Base-by-base conservation (phyloP, 2,329 filamentous ascomycete species). In the Ascochyta koolunga region DNA sequence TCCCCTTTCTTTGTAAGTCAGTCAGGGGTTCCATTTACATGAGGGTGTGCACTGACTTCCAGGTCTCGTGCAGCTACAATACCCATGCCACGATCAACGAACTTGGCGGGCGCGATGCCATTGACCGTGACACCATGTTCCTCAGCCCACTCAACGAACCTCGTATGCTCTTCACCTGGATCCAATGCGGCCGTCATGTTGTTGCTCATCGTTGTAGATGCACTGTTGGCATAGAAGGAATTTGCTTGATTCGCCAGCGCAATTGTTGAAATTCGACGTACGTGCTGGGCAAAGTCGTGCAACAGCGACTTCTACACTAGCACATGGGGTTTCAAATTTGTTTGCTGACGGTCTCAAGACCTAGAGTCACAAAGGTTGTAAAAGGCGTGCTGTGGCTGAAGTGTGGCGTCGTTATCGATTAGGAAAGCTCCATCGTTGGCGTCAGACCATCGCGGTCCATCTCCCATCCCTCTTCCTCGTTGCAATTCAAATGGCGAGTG, bases 1-100 rank as follows among this genome's bases (percentile, higher is more conserved):
- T 89, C 83, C 50, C 80, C 81, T 74, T 81, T 77, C 85, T 87
- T 68, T 40, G 60, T 48, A 45, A 58, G 56, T 71, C 62, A 70
- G 54, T 37, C 37, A 16, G 15, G 40, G 21, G 24, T 22, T 18
- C 19, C 13, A 18, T 7, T 10, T 32, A 27, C 18, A 1, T 18
- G 32, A 39, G 16, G 15, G 36, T 21, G 27, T 13, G 27, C 18
- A 68, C 69, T 66, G 76, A 90, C 89, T 77, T 88, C 78, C 56
- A 95, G 81, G 13, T 82, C 77, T 24, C 83, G 81, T 11, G 84
- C 87, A 5, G 91, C 88, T 44, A 93, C 81, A 51, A 96, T 86
- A 40, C 93, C 92, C 47, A 95, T 83, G 24, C 92, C 92, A 49
- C 89, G 82, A 1, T 87, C 89, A 5, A 87, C 83, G 15, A 96